Evolutionary conservation across 495 filamentous ascomycete species (phyloP).

Genomic region (Annulohypoxylon stygium): DNA sequence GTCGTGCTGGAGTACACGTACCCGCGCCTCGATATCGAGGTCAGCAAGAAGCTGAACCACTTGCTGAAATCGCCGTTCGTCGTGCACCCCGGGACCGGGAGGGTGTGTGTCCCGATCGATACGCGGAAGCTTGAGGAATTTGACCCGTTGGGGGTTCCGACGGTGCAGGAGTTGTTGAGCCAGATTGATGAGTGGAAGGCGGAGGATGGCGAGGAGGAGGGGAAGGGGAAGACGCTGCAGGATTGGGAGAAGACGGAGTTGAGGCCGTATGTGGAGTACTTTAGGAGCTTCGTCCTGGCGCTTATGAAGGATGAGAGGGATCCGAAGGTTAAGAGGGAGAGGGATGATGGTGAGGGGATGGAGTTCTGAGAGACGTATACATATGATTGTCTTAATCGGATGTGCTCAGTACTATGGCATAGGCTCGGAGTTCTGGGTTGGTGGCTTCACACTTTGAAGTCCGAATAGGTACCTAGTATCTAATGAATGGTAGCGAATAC

Average conservation of each 20-base stretch:
- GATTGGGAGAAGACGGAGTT: constrained; percentile 98
- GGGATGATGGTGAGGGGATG: constrained; percentile 65
- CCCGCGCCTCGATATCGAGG: constrained; percentile 95
- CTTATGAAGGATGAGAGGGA: constrained; percentile 85
- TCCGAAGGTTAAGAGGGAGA: constrained; percentile 78
- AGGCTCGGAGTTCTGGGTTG: constrained; percentile 31
- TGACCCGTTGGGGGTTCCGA: constrained; percentile 88
- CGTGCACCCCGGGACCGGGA: constrained; percentile 92
- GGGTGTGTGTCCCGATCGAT: constrained; percentile 96
- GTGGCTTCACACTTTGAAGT: constrained; percentile 14
- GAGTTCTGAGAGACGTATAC: constrained; percentile 64
- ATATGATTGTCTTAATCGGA: constrained; percentile 4
- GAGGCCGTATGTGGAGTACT: constrained; percentile 91
- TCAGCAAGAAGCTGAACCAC: constrained; percentile 97
- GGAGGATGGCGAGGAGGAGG: constrained; percentile 47
- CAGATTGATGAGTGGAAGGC: constrained; percentile 84
- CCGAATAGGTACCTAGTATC: constrained; percentile 1
- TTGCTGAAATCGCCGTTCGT: constrained; percentile 96
- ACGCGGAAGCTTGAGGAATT: constrained; percentile 76
- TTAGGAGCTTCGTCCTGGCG: constrained; percentile 80
- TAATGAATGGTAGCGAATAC: constrained; percentile 2
- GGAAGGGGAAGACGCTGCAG: constrained; percentile 62
- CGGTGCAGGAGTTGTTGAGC: constrained; percentile 78
- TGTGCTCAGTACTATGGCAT: constrained; percentile 21
- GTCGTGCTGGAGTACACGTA: constrained; percentile 97